Percentiles rank a stretch among this genome's conserved stretches.
Evolutionary conservation across 2,329 filamentous ascomycete species (phyloP).

Genomic region (Pyricularia sp.): DNA sequence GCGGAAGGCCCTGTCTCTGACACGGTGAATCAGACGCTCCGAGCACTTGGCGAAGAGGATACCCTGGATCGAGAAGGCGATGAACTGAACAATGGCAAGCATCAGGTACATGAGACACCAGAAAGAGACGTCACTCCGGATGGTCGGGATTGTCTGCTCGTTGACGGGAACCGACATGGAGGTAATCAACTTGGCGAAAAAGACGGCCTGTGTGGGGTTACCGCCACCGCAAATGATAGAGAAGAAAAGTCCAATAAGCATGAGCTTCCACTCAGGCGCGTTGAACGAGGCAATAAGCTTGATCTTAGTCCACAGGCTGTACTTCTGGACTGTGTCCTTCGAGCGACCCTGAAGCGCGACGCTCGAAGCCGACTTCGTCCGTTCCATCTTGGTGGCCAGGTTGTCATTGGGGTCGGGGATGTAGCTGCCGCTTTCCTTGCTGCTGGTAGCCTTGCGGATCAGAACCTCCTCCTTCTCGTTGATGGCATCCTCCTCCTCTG

Average conservation of each 20-base stretch:
- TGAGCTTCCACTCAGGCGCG: constrained; percentile 56
- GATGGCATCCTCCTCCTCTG: not conserved
- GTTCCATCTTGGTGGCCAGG: not conserved
- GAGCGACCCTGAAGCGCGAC: constrained; percentile 11
- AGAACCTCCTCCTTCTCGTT: not conserved
- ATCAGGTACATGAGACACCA: constrained; percentile 87
- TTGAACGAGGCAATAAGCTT: constrained; percentile 78
- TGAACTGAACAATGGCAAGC: constrained; percentile 64
- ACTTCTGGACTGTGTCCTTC: constrained; percentile 25
- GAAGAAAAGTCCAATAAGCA: constrained; percentile 65
- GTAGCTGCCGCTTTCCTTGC: constrained; percentile 28
- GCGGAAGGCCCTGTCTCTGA: constrained; percentile 74
- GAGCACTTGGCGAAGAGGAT: constrained; percentile 74
- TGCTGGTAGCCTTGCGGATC: constrained; percentile 26
- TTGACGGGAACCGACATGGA: not conserved
- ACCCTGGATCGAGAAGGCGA: constrained; percentile 61
- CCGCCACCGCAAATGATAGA: constrained; percentile 71
- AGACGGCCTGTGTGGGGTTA: constrained; percentile 54
- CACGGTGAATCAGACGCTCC: constrained; percentile 75
- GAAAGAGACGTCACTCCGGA: constrained; percentile 56
- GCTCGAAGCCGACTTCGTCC: constrained; percentile 22
- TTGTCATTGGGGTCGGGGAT: not conserved
- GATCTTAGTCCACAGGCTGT: constrained; percentile 66
- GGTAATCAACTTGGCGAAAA: constrained; percentile 62
- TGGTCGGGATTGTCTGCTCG: not conserved